Base-by-base conservation (phyloP, 2,329 filamentous ascomycete species). In the Cytospora piceae region DNA sequence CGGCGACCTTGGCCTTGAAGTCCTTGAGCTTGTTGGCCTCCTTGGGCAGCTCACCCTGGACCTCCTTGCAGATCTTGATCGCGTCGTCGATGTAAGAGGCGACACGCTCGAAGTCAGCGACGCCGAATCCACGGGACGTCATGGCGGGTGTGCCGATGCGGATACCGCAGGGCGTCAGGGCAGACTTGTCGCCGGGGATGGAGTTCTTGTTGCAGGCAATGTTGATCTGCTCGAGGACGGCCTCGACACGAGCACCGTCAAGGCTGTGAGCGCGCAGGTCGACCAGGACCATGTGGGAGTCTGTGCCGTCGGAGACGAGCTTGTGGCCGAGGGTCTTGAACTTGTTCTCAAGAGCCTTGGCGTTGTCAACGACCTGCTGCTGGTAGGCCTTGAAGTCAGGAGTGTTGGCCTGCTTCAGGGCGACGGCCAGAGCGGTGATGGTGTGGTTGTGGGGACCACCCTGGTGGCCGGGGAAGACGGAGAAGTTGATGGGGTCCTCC, bases 151-250 rank as follows among this genome's bases (percentile, higher is more conserved):
- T 95, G 75, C 95, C 95, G 74, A 99, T 96, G 73, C 95, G 93
- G 79, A 99, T 90, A 83, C 95, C 95, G 75, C 90, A 93, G 63
- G 95, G 95, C 70, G 93, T 97, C 72, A 99, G 87, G 58, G 95
- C 95, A 66, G 92, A 96, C 86, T 96, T 97, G 86, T 99, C 95
- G 70, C 95, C 95, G 51, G 95, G 95, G 67, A 97, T 95, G 68
- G 92, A 90, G 88, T 99, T 99, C 89, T 99, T 99, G 89, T 99
- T 99, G 87, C 93, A 96, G 69, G 95, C 94, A 79, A 99, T 96
- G 85, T 97, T 96, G 81, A 97, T 95, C 79, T 96, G 91, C 84
- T 99, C 95, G 24, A 99, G 90, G 67, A 99, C 91, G 69, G 92
- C 90, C 86, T 99, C 95, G 52, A 98, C 91, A 79, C 95, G 93